Percentiles rank a stretch among this genome's conserved stretches.
Conservation (phyloP, 345 rosid genomes). For the Hirschfeldia incana region DNA sequence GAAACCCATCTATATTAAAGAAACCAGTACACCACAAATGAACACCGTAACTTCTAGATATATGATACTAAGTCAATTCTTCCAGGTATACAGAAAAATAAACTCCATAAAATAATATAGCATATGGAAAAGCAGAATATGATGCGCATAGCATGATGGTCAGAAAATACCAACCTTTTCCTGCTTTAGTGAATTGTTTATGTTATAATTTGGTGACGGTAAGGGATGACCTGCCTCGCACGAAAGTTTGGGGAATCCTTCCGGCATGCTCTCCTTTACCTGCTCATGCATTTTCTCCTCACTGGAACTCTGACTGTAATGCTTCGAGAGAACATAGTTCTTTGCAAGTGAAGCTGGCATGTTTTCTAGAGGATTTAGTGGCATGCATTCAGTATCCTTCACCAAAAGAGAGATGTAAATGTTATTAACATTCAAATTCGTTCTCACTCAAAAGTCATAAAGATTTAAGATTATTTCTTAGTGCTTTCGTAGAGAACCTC, state of each 20-base stretch:
- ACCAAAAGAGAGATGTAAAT: conserved; percentile 32
- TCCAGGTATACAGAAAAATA: conserved; percentile 13
- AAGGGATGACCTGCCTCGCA: conserved; percentile 49
- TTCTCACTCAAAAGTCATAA: background rate
- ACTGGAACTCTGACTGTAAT: conserved; percentile 47
- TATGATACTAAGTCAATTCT: conserved; percentile 2
- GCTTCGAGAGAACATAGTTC: conserved; percentile 44
- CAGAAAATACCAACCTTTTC: conserved; percentile 52
- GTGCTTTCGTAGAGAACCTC: background rate
- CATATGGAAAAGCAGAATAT: conserved; percentile 11
- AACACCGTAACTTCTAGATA: conserved; percentile 12
- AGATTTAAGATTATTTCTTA: background rate
- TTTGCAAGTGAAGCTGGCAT: conserved; percentile 71
- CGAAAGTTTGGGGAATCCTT: conserved; percentile 47
- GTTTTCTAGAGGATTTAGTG: conserved; percentile 63
- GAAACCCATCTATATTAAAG: conserved; percentile 6
- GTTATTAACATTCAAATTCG: conserved; percentile 19
- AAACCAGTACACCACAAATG: conserved; percentile 19
- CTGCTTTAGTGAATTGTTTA: conserved; percentile 45
- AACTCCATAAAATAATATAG: conserved; percentile 17
- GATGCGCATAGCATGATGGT: conserved; percentile 19
- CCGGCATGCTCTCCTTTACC: conserved; percentile 49
- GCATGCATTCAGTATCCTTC: conserved; percentile 91
- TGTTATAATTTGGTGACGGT: conserved; percentile 43
- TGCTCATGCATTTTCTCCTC: conserved; percentile 57